Percentiles rank a stretch among this genome's conserved stretches.
phyloP scores from a whole-genome alignment of 306 rosid genomes.

The Cicer yamashitae region DNA sequence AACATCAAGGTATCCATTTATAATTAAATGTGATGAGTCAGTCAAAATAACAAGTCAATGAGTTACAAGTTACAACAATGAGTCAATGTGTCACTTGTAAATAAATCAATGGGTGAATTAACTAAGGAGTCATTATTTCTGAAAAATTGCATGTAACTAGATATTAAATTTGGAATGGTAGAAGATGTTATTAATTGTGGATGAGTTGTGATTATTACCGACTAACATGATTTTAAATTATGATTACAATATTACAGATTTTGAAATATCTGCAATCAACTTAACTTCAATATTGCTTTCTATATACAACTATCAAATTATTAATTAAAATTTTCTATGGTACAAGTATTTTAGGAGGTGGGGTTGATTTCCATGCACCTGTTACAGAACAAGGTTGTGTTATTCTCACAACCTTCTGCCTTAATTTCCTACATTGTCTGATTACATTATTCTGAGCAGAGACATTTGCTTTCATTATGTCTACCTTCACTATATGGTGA shows the following conservation, averaged over 20 bases:
- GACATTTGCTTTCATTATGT: constrained; percentile 49
- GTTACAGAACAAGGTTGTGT: constrained; percentile 59
- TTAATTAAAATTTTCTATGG: neutral
- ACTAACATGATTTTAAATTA: too few species aligned
- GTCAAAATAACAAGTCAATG: neutral
- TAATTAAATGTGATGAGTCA: neutral
- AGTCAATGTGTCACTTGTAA: neutral
- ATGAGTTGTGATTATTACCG: too few species aligned
- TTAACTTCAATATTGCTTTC: neutral
- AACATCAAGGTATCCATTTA: neutral
- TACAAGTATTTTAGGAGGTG: constrained; percentile 45
- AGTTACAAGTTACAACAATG: constrained; percentile 1
- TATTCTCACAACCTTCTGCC: constrained; percentile 54
- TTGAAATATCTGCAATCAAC: too few species aligned
- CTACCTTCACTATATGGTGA: constrained; percentile 85
- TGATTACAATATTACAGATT: too few species aligned
- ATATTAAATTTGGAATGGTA: neutral
- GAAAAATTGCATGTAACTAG: neutral
- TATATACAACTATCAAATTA: neutral
- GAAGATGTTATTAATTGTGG: neutral
- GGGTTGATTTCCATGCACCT: constrained; percentile 52
- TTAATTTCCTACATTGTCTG: constrained; percentile 56
- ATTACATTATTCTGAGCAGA: constrained; percentile 50
- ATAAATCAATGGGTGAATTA: neutral
- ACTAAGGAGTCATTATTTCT: neutral